phyloP scores from a whole-genome alignment of 176 grass and related monocot species.

The Phragmites australis region DNA sequence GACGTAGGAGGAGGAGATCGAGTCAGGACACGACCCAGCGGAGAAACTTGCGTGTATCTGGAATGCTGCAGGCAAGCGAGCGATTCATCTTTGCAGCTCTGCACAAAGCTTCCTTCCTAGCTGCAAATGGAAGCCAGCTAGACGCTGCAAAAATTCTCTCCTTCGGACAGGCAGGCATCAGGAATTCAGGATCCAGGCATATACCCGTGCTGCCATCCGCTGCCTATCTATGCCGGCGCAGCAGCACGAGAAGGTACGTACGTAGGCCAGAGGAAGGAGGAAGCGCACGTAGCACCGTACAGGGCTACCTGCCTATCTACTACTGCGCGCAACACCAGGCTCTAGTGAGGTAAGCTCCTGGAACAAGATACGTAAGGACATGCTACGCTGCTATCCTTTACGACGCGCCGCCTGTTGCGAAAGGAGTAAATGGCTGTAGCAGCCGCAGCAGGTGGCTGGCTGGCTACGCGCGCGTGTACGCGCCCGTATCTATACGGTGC shows the following conservation, averaged over 20 bases:
- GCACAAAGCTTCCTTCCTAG: slow-evolving; percentile 13
- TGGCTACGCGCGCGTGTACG: background rate
- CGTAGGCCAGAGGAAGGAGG: too few relatives aligned
- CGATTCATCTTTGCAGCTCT: background rate
- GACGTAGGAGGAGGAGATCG: too few relatives aligned
- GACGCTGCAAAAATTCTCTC: slow-evolving; percentile 40
- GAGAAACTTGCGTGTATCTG: too few relatives aligned
- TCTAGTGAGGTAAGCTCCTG: too few relatives aligned
- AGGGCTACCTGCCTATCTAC: too few relatives aligned
- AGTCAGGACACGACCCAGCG: too few relatives aligned
- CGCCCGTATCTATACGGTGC: background rate
- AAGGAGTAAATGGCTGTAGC: background rate
- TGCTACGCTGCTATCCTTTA: too few relatives aligned
- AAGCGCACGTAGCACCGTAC: too few relatives aligned
- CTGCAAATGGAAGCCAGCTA: slow-evolving; percentile 27
- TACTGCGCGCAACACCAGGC: too few relatives aligned
- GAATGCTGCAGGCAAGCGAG: too few relatives aligned
- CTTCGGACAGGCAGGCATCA: background rate
- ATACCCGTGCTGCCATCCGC: background rate
- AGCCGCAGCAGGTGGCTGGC: background rate
- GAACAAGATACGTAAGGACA: slow-evolving; percentile 4
- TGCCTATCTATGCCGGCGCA: background rate
- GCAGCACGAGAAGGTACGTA: too few relatives aligned
- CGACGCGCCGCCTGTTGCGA: background rate
- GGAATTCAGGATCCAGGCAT: too few relatives aligned